phyloP scores from a whole-genome alignment of 306 rosid species.

The Sicyos baderoa region DNA sequence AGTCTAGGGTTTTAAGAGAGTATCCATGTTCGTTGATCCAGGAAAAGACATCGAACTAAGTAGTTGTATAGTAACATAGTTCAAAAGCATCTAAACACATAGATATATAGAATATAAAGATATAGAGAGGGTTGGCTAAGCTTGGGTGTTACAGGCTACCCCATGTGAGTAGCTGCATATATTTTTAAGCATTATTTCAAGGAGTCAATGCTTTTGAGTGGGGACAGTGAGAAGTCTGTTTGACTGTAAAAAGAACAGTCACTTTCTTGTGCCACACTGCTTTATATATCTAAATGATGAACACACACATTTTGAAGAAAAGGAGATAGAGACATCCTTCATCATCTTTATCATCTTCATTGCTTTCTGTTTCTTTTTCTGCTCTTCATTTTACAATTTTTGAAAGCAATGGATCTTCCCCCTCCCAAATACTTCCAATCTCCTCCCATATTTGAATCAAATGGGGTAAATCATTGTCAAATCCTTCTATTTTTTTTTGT shows the following conservation, averaged over 20 bases:
- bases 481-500: slow-evolving; percentile 10
- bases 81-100: no score
- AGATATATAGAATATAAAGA: no score
- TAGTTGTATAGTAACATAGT: no score
- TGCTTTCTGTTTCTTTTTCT: no score
- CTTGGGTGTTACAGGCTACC: slow-evolving; percentile 22
- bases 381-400: background rate
- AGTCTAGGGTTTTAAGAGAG: no score
- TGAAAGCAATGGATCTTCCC: slow-evolving; percentile 44
- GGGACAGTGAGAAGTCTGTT: slow-evolving; percentile 26
- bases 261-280: slow-evolving; percentile 29
- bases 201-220: slow-evolving; percentile 36
- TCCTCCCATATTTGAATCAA: slow-evolving; percentile 37
- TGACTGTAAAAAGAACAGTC: slow-evolving; percentile 36
- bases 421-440: slow-evolving; percentile 47
- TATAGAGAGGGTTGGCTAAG: background rate
- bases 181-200: slow-evolving; percentile 22
- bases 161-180: slow-evolving; percentile 38
- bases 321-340: slow-evolving; percentile 9
- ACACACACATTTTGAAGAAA: background rate
- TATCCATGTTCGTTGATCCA: no score
- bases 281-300: slow-evolving; percentile 21
- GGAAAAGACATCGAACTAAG: no score
- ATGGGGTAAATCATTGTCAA: slow-evolving; percentile 34
- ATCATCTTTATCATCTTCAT: background rate